phyloP scores from a whole-genome alignment of 345 rosid species.

The Hibiscus trionum region DNA sequence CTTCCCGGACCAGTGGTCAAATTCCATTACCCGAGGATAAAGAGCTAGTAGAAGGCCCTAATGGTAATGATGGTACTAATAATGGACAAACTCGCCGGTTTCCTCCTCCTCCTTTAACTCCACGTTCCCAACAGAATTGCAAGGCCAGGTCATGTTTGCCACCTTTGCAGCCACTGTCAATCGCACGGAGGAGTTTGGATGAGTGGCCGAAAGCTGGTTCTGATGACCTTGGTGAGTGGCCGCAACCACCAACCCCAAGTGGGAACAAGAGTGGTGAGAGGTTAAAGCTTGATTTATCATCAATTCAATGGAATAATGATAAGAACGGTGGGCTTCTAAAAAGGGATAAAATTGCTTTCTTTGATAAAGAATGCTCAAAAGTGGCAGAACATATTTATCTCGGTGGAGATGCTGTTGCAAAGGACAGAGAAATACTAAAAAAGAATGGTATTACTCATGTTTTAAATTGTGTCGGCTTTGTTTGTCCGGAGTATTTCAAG shows the following conservation, averaged over 20 bases:
- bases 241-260: slow-evolving; percentile 79
- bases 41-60: slow-evolving; percentile 35
- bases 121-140: slow-evolving; percentile 78
- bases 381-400: slow-evolving; percentile 93
- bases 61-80: slow-evolving; percentile 24
- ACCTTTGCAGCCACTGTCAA: slow-evolving; percentile 87
- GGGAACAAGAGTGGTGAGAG: slow-evolving; percentile 82
- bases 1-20: slow-evolving; percentile 43
- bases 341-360: slow-evolving; percentile 90
- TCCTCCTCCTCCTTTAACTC: slow-evolving; percentile 67
- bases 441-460: slow-evolving; percentile 89
- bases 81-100: slow-evolving; percentile 45
- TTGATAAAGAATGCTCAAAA: slow-evolving; percentile 93
- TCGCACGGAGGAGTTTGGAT: slow-evolving; percentile 85
- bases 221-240: slow-evolving; percentile 98
- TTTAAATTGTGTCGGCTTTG: slow-evolving; percentile 91
- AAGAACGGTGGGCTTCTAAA: slow-evolving; percentile 65
- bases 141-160: slow-evolving; percentile 94
- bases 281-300: slow-evolving; percentile 82
- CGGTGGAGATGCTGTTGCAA: slow-evolving; percentile 98
- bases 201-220: slow-evolving; percentile 98
- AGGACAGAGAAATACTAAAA: slow-evolving; percentile 66
- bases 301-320: slow-evolving; percentile 59
- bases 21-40: slow-evolving; percentile 28
- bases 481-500: slow-evolving; percentile 96